Base-by-base conservation (phyloP, 1,284 basidiomycete genomes). In the Sporisorium graminicola region DNA sequence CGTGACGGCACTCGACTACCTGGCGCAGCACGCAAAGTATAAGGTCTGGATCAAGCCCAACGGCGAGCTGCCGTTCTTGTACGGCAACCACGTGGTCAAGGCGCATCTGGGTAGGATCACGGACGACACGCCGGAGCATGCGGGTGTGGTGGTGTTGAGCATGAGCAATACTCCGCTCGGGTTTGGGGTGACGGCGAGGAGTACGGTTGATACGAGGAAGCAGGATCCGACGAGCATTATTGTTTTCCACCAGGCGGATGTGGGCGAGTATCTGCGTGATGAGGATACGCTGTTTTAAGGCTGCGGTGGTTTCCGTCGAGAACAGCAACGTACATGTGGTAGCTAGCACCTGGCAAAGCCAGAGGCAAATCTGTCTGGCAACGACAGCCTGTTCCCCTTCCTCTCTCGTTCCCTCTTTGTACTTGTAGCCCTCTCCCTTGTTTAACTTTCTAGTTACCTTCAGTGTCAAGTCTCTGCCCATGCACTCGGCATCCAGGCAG, bases 1-100 rank as follows among this genome's bases (percentile, higher is more conserved):
- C 82, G 91, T 99, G 78, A 98, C 95, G 1, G 90, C 93, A 18
- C 88, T 99, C 65, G 97, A 99, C 85, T 93, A 94, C 85, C 87
- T 99, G 59, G 94, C 94, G 2, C 94, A 97, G 85, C 98, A 98
- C 86, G 96, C 97, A 26, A 98, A 97, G 87, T 95, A 95, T 89
- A 99, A 99, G 90, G 91, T 98, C 40, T 99, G 97, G 97, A 96
- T 99, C 86, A 99, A 99, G 87, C 93, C 95, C 16, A 97, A 99
- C 76, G 97, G 97, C 83, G 97, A 99, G 87, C 94, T 99, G 91
- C 97, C 97, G 2, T 99, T 98, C 89, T 88, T 99, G 55, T 99
- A 99, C 84, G 97, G 97, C 63, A 99, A 99, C 86, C 95, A 99
- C 88, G 93, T 99, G 70, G 91, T 98, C 77, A 99, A 99, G 87